These are phyloP conservation scores for Elasticomyces elasticus DNA, from an alignment of 495 filamentous ascomycete genomes.

Conservation along the genomic window DNA sequence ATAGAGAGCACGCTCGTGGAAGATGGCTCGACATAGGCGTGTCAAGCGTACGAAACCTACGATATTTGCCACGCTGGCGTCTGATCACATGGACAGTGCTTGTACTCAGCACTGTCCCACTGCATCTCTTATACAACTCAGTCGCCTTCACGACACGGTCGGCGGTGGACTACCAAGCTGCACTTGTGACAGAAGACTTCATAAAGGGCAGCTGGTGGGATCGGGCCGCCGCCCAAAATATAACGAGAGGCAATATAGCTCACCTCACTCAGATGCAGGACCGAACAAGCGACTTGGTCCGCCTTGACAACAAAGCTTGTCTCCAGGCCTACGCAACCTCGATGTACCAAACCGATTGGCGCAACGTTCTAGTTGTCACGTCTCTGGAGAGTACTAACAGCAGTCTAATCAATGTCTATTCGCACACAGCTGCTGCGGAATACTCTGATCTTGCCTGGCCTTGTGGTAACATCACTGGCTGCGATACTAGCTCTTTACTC, in stretches of 20 bases:
- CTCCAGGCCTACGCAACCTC: neutral
- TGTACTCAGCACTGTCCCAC: neutral
- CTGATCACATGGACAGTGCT: neutral
- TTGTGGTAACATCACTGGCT: neutral
- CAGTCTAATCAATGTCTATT: neutral
- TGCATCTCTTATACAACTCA: neutral
- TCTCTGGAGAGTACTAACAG: neutral
- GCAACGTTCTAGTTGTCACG: neutral
- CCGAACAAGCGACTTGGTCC: neutral
- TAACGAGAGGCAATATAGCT: too few species aligned
- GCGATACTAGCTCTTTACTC: neutral
- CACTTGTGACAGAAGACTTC: neutral
- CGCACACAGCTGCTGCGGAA: neutral
- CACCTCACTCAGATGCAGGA: neutral
- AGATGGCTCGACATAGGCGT: neutral
- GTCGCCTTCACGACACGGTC: neutral
- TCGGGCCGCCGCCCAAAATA: neutral
- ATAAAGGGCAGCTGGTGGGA: neutral
- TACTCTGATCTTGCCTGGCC: neutral
- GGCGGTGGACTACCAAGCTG: neutral
- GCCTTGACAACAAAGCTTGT: neutral
- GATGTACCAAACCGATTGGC: neutral
- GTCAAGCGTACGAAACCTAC: neutral
- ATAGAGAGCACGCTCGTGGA: neutral
- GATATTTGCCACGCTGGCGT: neutral